Base-by-base conservation (phyloP, 2,329 filamentous ascomycete species). In the Bisporella sp. region DNA sequence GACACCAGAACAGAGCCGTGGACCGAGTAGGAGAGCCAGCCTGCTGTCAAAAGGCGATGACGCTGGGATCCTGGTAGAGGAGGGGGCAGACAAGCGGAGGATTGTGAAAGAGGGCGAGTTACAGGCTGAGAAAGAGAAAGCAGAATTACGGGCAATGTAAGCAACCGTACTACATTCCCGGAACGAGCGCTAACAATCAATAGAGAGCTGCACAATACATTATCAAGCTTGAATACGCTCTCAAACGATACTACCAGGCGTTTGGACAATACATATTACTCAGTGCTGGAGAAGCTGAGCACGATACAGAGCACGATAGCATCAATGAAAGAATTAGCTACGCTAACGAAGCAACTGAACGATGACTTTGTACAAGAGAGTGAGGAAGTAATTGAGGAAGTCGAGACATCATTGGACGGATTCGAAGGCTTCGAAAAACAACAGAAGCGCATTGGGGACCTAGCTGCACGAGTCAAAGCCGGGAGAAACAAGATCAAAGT, bases 241-340 rank as follows among this genome's bases (percentile, higher is more conserved):
- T 85, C 85, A 28, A 74, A 80, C 49, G 68, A 73, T 28, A 80
- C 82, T 29, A 87, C 82, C 12, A 74, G 77, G 53, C 77, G 77
- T 33, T 77, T 92, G 41, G 86, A 91, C 64, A 79, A 85, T 52
- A 84, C 84, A 3, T 91, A 90, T 68, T 86, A 87, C 56, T 78
- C 80, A 0, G 77, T 90, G 7, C 72, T 89, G 31, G 82, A 88
- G 63, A 87, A 85, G 62, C 74, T 86, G 45, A 76, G 76, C 46
- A 66, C 74, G 1, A 71, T 91, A 37, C 82, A 84, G 48, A 76
- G 73, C 57, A 88, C 82, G 1, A 77, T 90, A 39, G 66, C 72
- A 5, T 77, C 76, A 2, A 71, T 92, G 31, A 82, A 82, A 60
- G 81, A 85, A 57, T 73, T 92, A n/a, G 81, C 84, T 0, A 71